Base-by-base conservation (phyloP, 805 yeast species). In the Dipodascus geniculatus region DNA sequence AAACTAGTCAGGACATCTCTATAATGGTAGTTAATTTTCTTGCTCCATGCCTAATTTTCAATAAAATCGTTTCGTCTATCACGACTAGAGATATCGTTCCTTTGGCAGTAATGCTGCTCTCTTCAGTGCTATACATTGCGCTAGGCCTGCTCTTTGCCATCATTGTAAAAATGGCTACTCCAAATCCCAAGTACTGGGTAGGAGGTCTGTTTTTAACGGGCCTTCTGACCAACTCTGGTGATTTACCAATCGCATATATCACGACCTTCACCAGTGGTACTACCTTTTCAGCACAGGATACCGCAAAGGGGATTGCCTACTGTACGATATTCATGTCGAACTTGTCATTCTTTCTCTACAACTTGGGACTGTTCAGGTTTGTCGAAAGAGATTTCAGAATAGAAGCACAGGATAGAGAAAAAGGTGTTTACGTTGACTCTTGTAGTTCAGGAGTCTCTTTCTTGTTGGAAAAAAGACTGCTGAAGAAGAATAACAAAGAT, bases 221-320 rank as follows among this genome's bases (percentile, higher is more conserved):
- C 0, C 71, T 85, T 31, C 79, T 86, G 62, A 90, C 89, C 48
- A 87, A 87, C 63, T 80, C 83, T 48, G 79, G 89, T 16, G 96
- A 87, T 68, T 72, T 87, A 54, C 96, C 96, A 0, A 85, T 87
- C 59, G 95, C 96, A 0, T 88, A 87, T 60, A 72, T 71, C 14
- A 66, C 69, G 51, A 83, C 91, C 1, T 69, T 87, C 62, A 82
- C 85, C 23, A 74, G 78, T 16, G 81, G 88, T 1, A 71, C 79
- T 1, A 62, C 65, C 3, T 82, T 89, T 60, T 71, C 82, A 0
- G 61, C 71, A 14, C 76, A 68, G 2, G 81, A 85, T 56, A 87
- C 87, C 42, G 74, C 79, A 52, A 76, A 77, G 60, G 97, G 96
- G 23, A 83, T 85, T 23, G 93, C 96, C 0, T 87, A 85, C 66